These are phyloP conservation scores for Lipomyces kockii DNA, from an alignment of 805 yeast species.

Conservation along the genomic window DNA sequence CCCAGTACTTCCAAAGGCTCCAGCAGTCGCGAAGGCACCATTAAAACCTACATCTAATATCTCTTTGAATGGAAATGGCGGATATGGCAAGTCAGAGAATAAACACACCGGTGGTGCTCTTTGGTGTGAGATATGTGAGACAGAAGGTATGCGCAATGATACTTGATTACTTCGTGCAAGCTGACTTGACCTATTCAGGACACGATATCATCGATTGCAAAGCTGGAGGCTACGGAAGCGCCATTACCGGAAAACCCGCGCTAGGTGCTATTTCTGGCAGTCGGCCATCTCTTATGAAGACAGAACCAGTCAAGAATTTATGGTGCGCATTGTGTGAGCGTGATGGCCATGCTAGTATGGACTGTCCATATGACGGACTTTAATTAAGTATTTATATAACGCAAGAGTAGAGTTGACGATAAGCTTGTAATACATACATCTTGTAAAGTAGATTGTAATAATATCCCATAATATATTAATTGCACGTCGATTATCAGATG, in stretches of 20 bases:
- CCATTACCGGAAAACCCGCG: background rate
- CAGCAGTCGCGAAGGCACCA: slow-evolving; percentile 12
- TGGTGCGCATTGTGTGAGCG: slow-evolving; percentile 97
- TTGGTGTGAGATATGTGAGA: slow-evolving; percentile 28
- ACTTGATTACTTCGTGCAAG: background rate
- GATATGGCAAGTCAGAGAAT: background rate
- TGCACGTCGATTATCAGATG: background rate
- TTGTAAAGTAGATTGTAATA: background rate
- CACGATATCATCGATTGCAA: slow-evolving; percentile 34
- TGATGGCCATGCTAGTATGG: slow-evolving; percentile 83
- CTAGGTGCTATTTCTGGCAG: background rate
- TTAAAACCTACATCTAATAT: slow-evolving; percentile 23
- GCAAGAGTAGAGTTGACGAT: background rate
- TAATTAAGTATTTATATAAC: background rate
- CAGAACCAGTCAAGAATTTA: slow-evolving; percentile 49
- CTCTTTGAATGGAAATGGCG: slow-evolving; percentile 16
- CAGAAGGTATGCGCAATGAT: slow-evolving; percentile 18
- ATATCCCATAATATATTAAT: background rate
- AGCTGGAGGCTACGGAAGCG: slow-evolving; percentile 10
- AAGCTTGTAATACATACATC: slow-evolving; percentile 1
- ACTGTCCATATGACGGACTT: slow-evolving; percentile 75
- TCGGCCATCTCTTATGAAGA: background rate
- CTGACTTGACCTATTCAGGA: slow-evolving; percentile 10
- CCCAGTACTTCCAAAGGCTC: slow-evolving; percentile 6
- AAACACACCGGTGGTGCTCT: background rate